Evolutionary conservation across 805 yeast species (phyloP).

Genomic region (Ogataea polymorpha): DNA sequence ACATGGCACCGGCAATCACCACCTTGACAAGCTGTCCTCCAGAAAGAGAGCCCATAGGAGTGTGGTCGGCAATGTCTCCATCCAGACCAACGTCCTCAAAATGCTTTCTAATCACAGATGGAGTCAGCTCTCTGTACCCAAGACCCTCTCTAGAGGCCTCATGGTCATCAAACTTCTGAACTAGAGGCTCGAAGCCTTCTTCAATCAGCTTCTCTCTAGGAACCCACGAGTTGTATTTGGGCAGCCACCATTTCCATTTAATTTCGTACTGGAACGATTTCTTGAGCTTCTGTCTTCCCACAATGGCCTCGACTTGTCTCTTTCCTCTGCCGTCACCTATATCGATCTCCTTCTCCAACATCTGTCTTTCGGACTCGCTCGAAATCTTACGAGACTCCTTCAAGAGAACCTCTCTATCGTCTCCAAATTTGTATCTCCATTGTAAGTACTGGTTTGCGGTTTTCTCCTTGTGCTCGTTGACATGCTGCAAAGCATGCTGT

Average conservation of each 20-base stretch:
- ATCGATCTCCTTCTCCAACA: slow-evolving; percentile 76
- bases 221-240: slow-evolving; percentile 92
- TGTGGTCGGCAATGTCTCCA: slow-evolving; percentile 97
- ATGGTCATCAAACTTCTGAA: slow-evolving; percentile 94
- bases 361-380: slow-evolving; percentile 64
- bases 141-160: slow-evolving; percentile 99
- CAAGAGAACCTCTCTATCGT: slow-evolving; percentile 92
- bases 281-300: slow-evolving; percentile 95
- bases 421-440: slow-evolving; percentile 98
- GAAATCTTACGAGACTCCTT: slow-evolving; percentile 90
- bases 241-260: slow-evolving; percentile 90
- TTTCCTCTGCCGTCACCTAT: slow-evolving; percentile 81
- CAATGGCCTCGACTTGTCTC: slow-evolving; percentile 87
- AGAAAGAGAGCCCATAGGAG: slow-evolving; percentile 92
- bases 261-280: slow-evolving; percentile 95
- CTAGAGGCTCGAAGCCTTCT: slow-evolving; percentile 85
- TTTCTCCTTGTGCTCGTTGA: slow-evolving; percentile 94
- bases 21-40: slow-evolving; percentile 99
- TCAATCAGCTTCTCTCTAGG: slow-evolving; percentile 77
- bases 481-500: slow-evolving; percentile 97
- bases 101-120: slow-evolving; percentile 91
- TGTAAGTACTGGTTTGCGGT: slow-evolving; percentile 97
- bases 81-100: slow-evolving; percentile 97
- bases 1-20: slow-evolving; percentile 99
- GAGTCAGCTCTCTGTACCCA: slow-evolving; percentile 92